Evolutionary conservation across 1,139 yeast genomes (phyloP).

Genomic region (Lodderomyces parapsilosis): DNA sequence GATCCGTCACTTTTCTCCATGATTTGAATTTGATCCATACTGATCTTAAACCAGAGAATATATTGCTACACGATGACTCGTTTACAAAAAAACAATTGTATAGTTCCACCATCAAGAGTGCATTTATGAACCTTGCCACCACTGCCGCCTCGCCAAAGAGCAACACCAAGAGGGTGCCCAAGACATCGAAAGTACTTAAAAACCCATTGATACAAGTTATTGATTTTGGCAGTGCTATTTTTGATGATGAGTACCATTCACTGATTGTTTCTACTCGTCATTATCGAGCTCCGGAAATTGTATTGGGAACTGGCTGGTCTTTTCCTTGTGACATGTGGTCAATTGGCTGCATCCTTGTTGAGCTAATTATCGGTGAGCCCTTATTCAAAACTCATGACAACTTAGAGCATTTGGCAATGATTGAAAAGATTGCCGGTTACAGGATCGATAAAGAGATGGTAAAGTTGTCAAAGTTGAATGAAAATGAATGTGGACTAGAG

Average conservation of each 20-base stretch:
- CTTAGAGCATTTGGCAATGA: constrained; percentile 90
- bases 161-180: constrained; percentile 28
- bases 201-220: constrained; percentile 86
- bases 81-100: constrained; percentile 34
- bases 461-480: constrained; percentile 31
- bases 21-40: constrained; percentile 90
- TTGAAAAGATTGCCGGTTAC: constrained; percentile 70
- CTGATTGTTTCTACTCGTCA: constrained; percentile 92
- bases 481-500: constrained; percentile 44
- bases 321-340: constrained; percentile 97
- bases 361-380: constrained; percentile 93
- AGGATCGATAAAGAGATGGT: constrained; percentile 40
- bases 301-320: constrained; percentile 90
- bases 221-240: constrained; percentile 95
- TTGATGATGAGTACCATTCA: constrained; percentile 91
- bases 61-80: constrained; percentile 65
- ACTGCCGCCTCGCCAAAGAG: constrained; percentile 4
- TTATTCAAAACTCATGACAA: constrained; percentile 94
- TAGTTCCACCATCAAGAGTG: constrained; percentile 34
- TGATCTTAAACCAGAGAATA: constrained; percentile 93
- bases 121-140: constrained; percentile 26
- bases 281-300: constrained; percentile 96
- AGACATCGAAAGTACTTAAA: constrained; percentile 52
- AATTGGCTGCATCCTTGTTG: constrained; percentile 89
- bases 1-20: constrained; percentile 87